phyloP scores from a whole-genome alignment of 2,329 filamentous ascomycete species.

The Penicillium brevicompactum region DNA sequence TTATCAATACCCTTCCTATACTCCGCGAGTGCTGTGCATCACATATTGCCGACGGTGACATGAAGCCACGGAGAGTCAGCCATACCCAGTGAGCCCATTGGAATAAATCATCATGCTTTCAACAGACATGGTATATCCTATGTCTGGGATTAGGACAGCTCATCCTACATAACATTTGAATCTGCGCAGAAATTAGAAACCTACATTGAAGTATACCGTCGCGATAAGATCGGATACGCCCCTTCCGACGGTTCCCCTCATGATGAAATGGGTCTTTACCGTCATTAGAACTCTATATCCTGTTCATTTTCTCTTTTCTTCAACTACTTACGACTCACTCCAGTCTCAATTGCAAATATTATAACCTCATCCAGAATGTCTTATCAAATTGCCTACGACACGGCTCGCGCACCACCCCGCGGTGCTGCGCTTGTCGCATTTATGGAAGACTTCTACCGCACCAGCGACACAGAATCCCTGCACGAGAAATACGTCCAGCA shows the following conservation, averaged over 20 bases:
- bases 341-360: not conserved
- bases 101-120: too few relatives aligned
- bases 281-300: not conserved
- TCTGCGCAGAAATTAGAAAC: too few relatives aligned
- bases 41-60: not conserved
- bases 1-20: too few relatives aligned
- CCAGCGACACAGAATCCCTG: conserved; percentile 36
- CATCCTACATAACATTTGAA: too few relatives aligned
- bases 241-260: conserved; percentile 18
- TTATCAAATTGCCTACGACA: conserved; percentile 34
- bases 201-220: not conserved
- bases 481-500: conserved; percentile 38
- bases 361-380: conserved; percentile 27
- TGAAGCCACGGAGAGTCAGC: not conserved
- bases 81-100: not conserved
- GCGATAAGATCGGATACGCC: conserved; percentile 24
- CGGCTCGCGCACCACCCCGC: conserved; percentile 27
- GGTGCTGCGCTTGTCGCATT: conserved; percentile 32
- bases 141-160: too few relatives aligned
- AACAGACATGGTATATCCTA: too few relatives aligned
- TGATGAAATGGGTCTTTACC: conserved; percentile 11
- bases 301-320: not conserved
- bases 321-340: not conserved
- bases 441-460: conserved; percentile 40
- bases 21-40: too few relatives aligned